These are phyloP conservation scores for Ambrosia trifida DNA, from an alignment of 129 eudicot species.

Conservation along the genomic window DNA sequence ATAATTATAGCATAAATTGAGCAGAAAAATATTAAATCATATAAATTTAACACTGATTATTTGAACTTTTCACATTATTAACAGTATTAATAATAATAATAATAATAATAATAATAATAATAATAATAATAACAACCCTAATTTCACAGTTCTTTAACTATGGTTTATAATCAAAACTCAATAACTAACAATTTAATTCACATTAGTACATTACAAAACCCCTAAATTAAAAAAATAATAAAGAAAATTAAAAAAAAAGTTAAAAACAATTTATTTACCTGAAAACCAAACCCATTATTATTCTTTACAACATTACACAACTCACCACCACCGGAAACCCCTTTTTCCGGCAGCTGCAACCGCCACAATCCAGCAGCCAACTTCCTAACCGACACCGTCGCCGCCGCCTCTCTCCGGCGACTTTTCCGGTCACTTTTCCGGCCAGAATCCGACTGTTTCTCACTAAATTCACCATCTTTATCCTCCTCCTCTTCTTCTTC, in stretches of 20 bases:
- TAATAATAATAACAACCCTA: no score
- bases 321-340: conserved; percentile 28
- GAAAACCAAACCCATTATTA: conserved; percentile 51
- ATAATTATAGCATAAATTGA: no score
- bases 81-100: not conserved
- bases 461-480: conserved; percentile 28
- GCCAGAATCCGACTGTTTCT: conserved; percentile 27
- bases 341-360: conserved; percentile 59
- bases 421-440: conserved; percentile 54
- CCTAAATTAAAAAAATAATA: conserved; percentile 8
- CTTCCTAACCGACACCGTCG: conserved; percentile 66
- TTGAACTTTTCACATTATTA: not conserved
- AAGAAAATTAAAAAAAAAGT: not conserved
- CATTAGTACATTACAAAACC: conserved; percentile 31
- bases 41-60: no score
- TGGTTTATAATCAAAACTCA: conserved; percentile 22
- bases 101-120: no score
- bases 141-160: conserved; percentile 5
- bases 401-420: conserved; percentile 24
- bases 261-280: conserved; percentile 45
- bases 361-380: conserved; percentile 83
- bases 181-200: conserved; percentile 7
- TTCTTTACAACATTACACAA: conserved; percentile 28
- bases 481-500: conserved; percentile 7
- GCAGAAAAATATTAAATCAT: no score